These are phyloP conservation scores for Solanum sitiens DNA, from an alignment of 257 asterid species.

Conservation along the genomic window DNA sequence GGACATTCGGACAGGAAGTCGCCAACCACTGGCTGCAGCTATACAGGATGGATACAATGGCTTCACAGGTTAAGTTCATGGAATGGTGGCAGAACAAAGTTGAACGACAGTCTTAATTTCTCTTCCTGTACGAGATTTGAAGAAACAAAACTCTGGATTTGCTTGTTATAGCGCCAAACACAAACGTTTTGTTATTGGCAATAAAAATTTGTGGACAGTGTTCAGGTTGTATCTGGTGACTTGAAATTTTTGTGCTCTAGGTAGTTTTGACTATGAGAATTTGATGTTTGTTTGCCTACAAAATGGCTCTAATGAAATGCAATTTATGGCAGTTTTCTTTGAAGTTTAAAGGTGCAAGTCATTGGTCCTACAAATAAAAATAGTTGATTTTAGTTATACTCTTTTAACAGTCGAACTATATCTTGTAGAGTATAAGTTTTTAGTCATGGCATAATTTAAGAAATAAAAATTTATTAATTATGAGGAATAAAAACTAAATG, in stretches of 20 bases:
- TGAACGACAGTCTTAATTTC: constrained; percentile 10
- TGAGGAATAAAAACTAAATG: too few relatives aligned
- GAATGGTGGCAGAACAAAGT: constrained; percentile 89
- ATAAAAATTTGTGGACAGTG: not conserved
- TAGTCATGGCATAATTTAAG: too few relatives aligned
- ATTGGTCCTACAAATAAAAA: not conserved
- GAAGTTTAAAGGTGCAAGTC: not conserved
- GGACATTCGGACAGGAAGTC: constrained; percentile 68
- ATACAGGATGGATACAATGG: constrained; percentile 54
- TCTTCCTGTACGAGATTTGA: not conserved
- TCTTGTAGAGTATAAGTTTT: too few relatives aligned
- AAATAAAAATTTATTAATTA: too few relatives aligned
- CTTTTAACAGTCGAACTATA: too few relatives aligned
- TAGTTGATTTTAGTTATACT: too few relatives aligned
- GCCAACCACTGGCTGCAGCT: constrained; percentile 80
- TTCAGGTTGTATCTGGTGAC: not conserved
- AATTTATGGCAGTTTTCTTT: not conserved
- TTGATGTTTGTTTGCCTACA: not conserved
- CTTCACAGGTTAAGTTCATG: constrained; percentile 72
- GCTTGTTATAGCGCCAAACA: not conserved
- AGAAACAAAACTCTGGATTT: not conserved
- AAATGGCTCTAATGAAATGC: not conserved
- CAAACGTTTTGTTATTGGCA: not conserved
- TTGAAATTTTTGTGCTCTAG: not conserved
- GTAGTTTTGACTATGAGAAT: not conserved